Conservation (phyloP, 495 filamentous ascomycete species). For the Aspergillus campestris region DNA sequence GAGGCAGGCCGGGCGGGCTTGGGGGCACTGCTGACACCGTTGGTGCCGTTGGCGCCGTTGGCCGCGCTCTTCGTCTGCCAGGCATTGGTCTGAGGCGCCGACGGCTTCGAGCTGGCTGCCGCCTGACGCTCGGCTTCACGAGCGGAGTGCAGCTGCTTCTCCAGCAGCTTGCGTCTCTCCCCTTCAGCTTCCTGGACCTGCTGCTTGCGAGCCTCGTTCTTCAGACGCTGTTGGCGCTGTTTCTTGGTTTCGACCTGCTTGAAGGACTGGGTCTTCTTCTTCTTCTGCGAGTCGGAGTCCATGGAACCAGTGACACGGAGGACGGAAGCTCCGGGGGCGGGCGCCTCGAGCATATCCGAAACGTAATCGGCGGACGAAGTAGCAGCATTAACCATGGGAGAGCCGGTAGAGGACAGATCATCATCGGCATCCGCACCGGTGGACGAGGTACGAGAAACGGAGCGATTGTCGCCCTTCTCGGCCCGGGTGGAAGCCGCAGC, state of each 20-base stretch:
- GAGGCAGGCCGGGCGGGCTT: conserved; percentile 17
- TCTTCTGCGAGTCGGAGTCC: conserved; percentile 55
- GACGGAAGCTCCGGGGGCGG: conserved; percentile 58
- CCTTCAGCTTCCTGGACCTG: conserved; percentile 66
- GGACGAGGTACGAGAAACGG: conserved; percentile 53
- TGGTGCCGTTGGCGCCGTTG: conserved; percentile 22
- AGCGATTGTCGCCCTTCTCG: conserved; percentile 30
- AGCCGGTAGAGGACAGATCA: conserved; percentile 58
- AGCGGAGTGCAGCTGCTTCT: conserved; percentile 73
- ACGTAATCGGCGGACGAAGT: conserved; percentile 51
- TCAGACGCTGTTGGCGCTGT: conserved; percentile 77
- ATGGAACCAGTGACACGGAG: conserved; percentile 62
- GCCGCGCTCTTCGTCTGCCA: conserved; percentile 45
- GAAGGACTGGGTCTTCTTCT: conserved; percentile 54
- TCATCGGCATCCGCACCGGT: conserved; percentile 77
- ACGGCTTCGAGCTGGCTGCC: conserved; percentile 62
- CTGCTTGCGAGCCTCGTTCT: conserved; percentile 65
- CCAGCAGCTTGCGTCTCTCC: conserved; percentile 58
- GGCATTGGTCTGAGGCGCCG: conserved; percentile 47
- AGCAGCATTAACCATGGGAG: conserved; percentile 45
- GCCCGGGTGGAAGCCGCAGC: conserved; percentile 14
- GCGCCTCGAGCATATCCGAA: conserved; percentile 80
- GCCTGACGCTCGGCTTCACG: conserved; percentile 68
- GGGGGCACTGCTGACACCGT: conserved; percentile 13
- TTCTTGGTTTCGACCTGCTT: conserved; percentile 71